Evolutionary conservation across 352 stramenopile genomes (phyloP).

Genomic region (Phytophthora cactorum): DNA sequence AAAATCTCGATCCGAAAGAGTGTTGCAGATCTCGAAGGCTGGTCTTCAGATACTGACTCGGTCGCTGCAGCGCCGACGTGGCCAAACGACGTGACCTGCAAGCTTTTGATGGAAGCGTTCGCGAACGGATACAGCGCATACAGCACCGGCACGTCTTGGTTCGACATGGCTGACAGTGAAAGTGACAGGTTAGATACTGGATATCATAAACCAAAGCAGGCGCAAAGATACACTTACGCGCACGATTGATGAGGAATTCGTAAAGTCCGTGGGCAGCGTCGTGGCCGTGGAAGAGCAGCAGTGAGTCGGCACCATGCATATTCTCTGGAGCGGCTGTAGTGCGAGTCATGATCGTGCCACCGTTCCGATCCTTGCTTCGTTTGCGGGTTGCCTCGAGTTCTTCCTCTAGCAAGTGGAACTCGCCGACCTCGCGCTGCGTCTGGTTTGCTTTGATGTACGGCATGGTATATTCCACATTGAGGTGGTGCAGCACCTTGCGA

Average conservation of each 20-base stretch:
- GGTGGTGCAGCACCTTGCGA: conserved; percentile 68
- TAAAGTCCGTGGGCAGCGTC: conserved; percentile 72
- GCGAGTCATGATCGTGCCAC: conserved; percentile 19
- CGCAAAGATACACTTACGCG: conserved; percentile 54
- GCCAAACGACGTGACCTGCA: conserved; percentile 52
- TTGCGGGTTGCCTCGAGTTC: conserved; percentile 38
- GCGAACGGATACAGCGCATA: conserved; percentile 58
- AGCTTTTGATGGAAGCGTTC: conserved; percentile 64
- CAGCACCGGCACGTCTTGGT: conserved; percentile 76
- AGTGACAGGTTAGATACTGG: conserved; percentile 10
- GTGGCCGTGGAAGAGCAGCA: conserved; percentile 71
- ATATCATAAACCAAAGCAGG: not conserved
- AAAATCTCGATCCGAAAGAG: conserved; percentile 56
- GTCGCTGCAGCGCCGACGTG: conserved; percentile 17
- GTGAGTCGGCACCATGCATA: conserved; percentile 67
- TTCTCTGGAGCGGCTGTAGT: conserved; percentile 23
- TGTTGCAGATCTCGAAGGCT: conserved; percentile 19
- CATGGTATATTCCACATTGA: conserved; percentile 61
- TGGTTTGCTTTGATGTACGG: conserved; percentile 59
- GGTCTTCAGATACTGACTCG: conserved; percentile 22
- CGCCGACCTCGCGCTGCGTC: conserved; percentile 48
- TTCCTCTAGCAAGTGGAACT: conserved; percentile 57
- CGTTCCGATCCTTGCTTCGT: conserved; percentile 23
- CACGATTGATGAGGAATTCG: conserved; percentile 80
- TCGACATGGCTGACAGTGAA: conserved; percentile 61